Base-by-base conservation (phyloP, 2,329 filamentous ascomycete species). In the Ophiostoma populinum region DNA sequence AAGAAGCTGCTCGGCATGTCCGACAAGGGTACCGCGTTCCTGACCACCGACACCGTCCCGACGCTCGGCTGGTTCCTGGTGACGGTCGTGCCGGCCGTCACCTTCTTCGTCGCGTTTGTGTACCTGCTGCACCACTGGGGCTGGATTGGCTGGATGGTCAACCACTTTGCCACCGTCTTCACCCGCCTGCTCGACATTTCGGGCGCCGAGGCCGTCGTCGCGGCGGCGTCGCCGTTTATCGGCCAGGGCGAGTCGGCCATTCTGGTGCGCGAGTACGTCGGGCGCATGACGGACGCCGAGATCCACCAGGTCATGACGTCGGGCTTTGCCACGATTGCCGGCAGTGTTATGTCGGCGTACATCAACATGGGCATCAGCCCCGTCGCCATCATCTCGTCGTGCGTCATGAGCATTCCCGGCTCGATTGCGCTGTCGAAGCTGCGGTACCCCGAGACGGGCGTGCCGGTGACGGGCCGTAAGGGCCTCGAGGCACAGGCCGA, bases 101-200 rank as follows among this genome's bases (percentile, higher is more conserved):
- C 93, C 60, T 94, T 93, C 71, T 93, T 94, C 70, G 80, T 93
- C 39, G 74, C 85, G 2, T 64, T 93, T n/a, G 82, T 92, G 18
- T 80, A 92, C 56, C 70, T 93, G 11, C 57, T 92, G 28, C 92
- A 81, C 61, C 79, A 86, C 61, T 65, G 75, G 46, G 80, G 79
- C 3, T 63, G 85, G 43, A 60, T 93, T 35, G 85, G 92, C 57
- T 93, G 86, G 85, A 82, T 86, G 56, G 72, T 93, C 49, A 63
- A 65, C 46, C 93, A 93, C 56, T 81, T 90, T 47, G 83, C 86
- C 40, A 67, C 70, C 34, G 85, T 93, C 57, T 92, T 94, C 67
- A 92, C 87, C 69, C 92, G 82, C 79, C 68, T 65, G 29, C 76
- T 94, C 56, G 69, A 72, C 34, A 82, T 93, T 6, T 92, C 83